A percentile compares a stretch with the other conserved stretches of the same genome.
These are phyloP conservation scores for Plasmodium malariae DNA, from an alignment of 169 alveolate species.

Conservation along the genomic window DNA sequence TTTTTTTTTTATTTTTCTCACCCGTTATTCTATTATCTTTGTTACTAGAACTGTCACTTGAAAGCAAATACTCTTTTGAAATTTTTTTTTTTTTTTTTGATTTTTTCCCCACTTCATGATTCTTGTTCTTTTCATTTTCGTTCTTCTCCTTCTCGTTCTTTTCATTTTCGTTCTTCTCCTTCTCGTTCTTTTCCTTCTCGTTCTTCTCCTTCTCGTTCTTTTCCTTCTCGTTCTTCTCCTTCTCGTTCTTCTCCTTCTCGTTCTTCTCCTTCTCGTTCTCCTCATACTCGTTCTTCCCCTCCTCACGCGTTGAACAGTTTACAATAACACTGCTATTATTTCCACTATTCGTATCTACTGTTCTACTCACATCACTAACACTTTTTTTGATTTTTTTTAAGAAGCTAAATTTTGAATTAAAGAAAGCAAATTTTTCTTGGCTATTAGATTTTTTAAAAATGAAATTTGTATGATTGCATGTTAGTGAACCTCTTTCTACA, in stretches of 20 bases:
- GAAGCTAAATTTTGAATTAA: constrained; percentile 37
- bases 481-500: constrained; percentile 23
- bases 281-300: neutral
- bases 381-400: constrained; percentile 33
- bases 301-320: too few species aligned
- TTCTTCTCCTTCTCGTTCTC: neutral
- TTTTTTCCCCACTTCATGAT: neutral
- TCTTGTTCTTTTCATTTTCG: neutral
- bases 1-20: neutral
- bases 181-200: neutral
- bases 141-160: neutral
- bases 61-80: too few species aligned
- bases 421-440: constrained; percentile 14
- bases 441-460: constrained; percentile 52
- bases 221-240: neutral
- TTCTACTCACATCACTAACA: neutral
- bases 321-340: neutral
- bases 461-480: constrained; percentile 38
- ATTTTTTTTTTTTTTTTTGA: neutral
- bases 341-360: neutral
- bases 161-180: neutral
- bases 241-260: neutral
- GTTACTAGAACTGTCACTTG: neutral
- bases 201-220: neutral
- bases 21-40: neutral